Base-by-base conservation (phyloP, 208 protist genomes). In the Balamuthia mandrillaris region DNA sequence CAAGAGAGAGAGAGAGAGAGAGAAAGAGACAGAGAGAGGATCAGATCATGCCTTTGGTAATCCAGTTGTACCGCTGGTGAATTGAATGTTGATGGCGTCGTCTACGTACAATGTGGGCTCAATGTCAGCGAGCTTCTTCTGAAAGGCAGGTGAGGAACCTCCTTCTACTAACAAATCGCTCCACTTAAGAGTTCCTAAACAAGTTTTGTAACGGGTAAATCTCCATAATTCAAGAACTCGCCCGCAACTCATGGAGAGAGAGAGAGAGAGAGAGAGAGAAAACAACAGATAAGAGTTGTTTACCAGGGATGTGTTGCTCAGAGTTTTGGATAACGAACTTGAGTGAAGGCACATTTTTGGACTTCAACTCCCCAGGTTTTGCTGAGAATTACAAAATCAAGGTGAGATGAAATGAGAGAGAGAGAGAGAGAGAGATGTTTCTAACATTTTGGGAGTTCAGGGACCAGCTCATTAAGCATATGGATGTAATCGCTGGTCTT, bases 81-180 rank as follows among this genome's bases (percentile, higher is more conserved):
- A 94, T 70, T 94, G 92, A 27, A 94, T 94, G 61, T 94, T 94
- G 58, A 94, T 89, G 10, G 77, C 24, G 33, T 94, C 90, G 35
- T 90, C 44, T 1, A 83, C 41, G 39, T 83, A 54, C 33, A 56
- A 54, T 3, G 37, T 18, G 18, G 44, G 49, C 16, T 37, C 56
- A 54, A 68, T 37, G 9, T 35, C 31, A 24, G 18, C 16, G 3
- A 83, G 18, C 2, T 16, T 4, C 39, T 85, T 42, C 18, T 33
- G 24, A 27, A n/a, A 21, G 31, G 58, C 9, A 35, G 45, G 58
- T 16, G 18, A 75, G 63, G 39, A 41, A 1, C 60, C 65, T 24
- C 75, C 52, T 16, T 85, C 81, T 5, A 61, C 47, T 5, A 85
- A 21, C 2, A 78, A 6, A 29, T 85, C 61, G n/a, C n/a, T n/a